Evolutionary conservation across 257 asterid genomes (phyloP), one percentile per base, ranked within the genome.

Genomic region (Rhazya stricta): DNA sequence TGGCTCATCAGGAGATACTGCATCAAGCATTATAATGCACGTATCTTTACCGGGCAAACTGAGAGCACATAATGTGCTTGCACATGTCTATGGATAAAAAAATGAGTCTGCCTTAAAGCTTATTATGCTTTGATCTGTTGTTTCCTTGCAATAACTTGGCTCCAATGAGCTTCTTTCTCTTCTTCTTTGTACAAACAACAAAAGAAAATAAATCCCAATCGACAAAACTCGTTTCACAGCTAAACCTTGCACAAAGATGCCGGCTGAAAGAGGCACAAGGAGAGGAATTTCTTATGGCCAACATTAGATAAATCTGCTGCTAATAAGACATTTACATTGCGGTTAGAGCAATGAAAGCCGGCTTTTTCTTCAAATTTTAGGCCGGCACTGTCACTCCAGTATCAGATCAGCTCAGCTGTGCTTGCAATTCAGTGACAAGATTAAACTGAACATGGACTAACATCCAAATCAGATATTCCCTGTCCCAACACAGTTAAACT

Each of bases 61-160:
- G 71, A 67, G 63, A 73, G 37, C 72, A 72, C 76, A 77, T 82
- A 86, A 88, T 86, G 90, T 85, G 91, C 88, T 74, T 71, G 93
- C 93, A 90, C 90, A 79, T 88, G 96, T 78, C 67, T 56, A 54
- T 70, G 60, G 46, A 46, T 53, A 18, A 74, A 67, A 76, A 74
- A 65, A 54, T 27, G 60, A 18, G 43, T 21, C 23, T 66, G 8
- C 32, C 32, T 53, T n/a, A 63, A 71, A 54, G 76, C 43, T 75
- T 74, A 74, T 41, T 54, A 77, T 56, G 74, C 29, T 57, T 3
- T 37, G 9, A 57, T 77, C 32, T 71, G 74, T 42, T 74, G 74
- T 73, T 79, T 73, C 73, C 78, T 71, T 30, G 70, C 54, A 67
- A 65, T 72, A 9, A 50, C 72, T 72, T 81, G 60, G 60, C 46